A percentile compares a stretch with the other conserved stretches of the same genome.
These are phyloP conservation scores for Aspergillus latus DNA, from an alignment of 2,329 filamentous ascomycete species.

Conservation along the genomic window DNA sequence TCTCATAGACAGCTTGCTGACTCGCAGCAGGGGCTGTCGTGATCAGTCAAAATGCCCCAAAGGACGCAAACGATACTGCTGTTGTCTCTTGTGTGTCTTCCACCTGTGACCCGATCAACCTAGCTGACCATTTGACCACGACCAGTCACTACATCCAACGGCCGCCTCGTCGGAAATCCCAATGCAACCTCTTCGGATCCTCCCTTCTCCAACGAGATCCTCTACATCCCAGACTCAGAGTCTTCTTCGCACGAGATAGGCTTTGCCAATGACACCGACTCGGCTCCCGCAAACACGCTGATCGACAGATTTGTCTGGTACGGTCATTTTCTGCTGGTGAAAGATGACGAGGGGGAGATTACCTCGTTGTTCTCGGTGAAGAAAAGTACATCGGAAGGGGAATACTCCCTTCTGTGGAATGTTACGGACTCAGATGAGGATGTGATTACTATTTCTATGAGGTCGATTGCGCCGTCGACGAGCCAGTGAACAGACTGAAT, in stretches of 20 bases:
- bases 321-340: constrained; percentile 16
- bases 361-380: constrained; percentile 18
- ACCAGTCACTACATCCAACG: neutral
- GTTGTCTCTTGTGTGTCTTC: neutral
- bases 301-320: constrained; percentile 18
- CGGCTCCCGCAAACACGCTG: constrained; percentile 5
- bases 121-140: too few species aligned
- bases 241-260: constrained; percentile 13
- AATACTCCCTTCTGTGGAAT: constrained; percentile 17
- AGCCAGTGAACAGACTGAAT: too few species aligned
- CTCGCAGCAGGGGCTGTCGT: neutral
- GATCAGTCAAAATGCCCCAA: neutral
- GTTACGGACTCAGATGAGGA: constrained; percentile 13
- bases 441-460: constrained; percentile 10
- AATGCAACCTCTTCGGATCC: neutral
- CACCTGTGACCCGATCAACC: neutral
- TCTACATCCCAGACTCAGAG: constrained; percentile 10
- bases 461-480: constrained; percentile 14
- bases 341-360: constrained; percentile 12
- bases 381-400: constrained; percentile 8
- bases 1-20: neutral
- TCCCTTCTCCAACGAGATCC: constrained; percentile 7
- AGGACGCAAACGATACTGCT: neutral
- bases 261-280: constrained; percentile 1
- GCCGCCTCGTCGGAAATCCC: constrained; percentile 14